Evolutionary conservation across 1,284 basidiomycete genomes (phyloP), one percentile per base, ranked within the genome.

Genomic region (Cutaneotrichosporon cavernicola): DNA sequence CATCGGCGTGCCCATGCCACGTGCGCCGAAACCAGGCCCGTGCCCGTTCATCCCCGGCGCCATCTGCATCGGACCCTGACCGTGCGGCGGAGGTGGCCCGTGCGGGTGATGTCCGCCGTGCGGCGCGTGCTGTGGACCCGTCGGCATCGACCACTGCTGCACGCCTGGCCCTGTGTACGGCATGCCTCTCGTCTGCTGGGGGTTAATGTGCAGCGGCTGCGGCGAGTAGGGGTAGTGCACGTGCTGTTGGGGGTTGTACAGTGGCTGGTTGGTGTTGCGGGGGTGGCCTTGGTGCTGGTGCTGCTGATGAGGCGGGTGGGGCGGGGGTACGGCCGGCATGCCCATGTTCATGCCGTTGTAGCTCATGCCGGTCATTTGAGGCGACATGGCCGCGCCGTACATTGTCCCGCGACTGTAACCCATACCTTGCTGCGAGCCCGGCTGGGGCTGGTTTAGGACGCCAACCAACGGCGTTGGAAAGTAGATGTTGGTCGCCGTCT

Each of bases 401-500:
- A 57, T 63, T 57, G 64, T 66, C 62, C 65, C 67, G 31, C 68
- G 68, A 64, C 70, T 69, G 65, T 77, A 76, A 18, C 73, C 74
- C 11, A 72, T 53, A 43, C 69, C 69, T 59, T 74, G 72, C 63
- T 70, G 72, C 26, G 69, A 57, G 13, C 72, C 71, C 11, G 74
- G 72, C 51, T 74, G 73, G 38, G 76, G 76, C 7, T 69, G 67
- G 62, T 76, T 73, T 56, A 95, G 84, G 22, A 95, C 86, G 56
- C 91, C 92, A 70, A 94, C 90, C 60, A 98, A 83, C 51, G 93
- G 89, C 6, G 92, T 92, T 34, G 96, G 93, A 69, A 92, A 86
- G 80, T 98, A 99, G 66, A 99, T 92, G 76, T 96, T 99, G 63
- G 96, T 97, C 0, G 89, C 94, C 0, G 96, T 98, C 80, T 98